Evolutionary conservation across 2,329 filamentous ascomycete genomes (phyloP).

Genomic region (Laburnicola sp.): DNA sequence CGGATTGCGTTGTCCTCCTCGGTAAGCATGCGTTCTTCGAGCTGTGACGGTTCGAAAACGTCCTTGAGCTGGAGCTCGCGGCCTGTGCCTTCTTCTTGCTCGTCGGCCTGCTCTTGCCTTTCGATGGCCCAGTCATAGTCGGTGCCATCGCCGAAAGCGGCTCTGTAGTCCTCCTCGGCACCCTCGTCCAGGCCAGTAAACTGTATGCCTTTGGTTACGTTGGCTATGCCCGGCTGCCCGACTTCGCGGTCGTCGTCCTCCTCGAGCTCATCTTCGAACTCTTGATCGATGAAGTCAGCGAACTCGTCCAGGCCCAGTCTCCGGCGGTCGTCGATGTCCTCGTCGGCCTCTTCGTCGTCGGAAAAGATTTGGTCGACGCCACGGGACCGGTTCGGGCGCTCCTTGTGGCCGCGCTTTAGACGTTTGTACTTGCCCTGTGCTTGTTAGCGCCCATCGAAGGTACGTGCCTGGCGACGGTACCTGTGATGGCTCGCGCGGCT

Average conservation of each 20-base stretch:
- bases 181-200: slow-evolving; percentile 87
- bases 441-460: slow-evolving; percentile 16
- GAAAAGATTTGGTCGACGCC: slow-evolving; percentile 93
- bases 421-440: slow-evolving; percentile 88
- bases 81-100: slow-evolving; percentile 76
- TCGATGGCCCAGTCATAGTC: slow-evolving; percentile 96
- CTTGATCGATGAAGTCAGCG: slow-evolving; percentile 90
- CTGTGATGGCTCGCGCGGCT: slow-evolving; percentile 68
- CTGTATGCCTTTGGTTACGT: slow-evolving; percentile 71
- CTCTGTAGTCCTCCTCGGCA: slow-evolving; percentile 92
- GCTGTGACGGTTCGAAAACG: slow-evolving; percentile 94
- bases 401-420: slow-evolving; percentile 85
- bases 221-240: slow-evolving; percentile 73
- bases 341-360: slow-evolving; percentile 82
- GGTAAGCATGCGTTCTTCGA: slow-evolving; percentile 91
- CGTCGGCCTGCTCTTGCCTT: slow-evolving; percentile 79
- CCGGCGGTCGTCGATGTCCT: slow-evolving; percentile 52
- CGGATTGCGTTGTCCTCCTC: slow-evolving; percentile 94
- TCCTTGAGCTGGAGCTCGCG: slow-evolving; percentile 92
- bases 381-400: slow-evolving; percentile 63
- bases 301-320: slow-evolving; percentile 43
- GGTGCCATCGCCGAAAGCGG: slow-evolving; percentile 91
- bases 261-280: slow-evolving; percentile 78
- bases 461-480: slow-evolving; percentile 50
- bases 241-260: slow-evolving; percentile 88